Base-by-base conservation (phyloP, 768 basidiomycete species). In the Naganishia vaughanmartiniae region DNA sequence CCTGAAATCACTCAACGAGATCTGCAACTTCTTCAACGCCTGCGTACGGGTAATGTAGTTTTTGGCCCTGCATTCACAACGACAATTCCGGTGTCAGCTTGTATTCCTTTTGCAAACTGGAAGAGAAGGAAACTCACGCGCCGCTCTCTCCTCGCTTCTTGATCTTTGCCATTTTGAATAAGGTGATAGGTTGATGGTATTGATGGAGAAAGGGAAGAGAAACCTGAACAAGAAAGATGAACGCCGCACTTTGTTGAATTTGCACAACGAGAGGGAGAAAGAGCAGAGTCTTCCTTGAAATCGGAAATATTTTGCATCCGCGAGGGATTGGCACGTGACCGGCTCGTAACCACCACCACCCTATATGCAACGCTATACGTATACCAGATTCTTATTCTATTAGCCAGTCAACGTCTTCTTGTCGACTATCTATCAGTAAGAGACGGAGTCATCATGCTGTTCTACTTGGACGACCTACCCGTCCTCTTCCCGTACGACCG, bases 1-100 rank as follows among this genome's bases (percentile, higher is more conserved):
- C 68, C 96, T 87, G 83, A 99, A 99, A 82, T 99, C 96, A 54
- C 93, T 91, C 33, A 99, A 85, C 51, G 96, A 94, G 81, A 93
- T 92, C 83, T 99, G 96, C 14, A 98, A 85, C 83, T 93, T 98
- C 82, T 93, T 95, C 70, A 98, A 85, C 24, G 96, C 94, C 55
- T 89, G 84, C 67, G 92, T 91, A 26, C 96, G 88, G 34, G 95
- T 98, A 73, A 92, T 81, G 75, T 83, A 83, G 80, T 83, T 82
- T 70, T 82, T 82, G 60, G 81, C 81, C 57, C 81, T 80, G 53
- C 42, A 15, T 11, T 42, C 7, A 15, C 21, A 48, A 31, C 33
- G n/a, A n/a, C n/a, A n/a, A 46, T 42, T 30, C 5, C 26, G 17
- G 26, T 24, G 65, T 73, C 26, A 73, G 28, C 19, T 5, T 26